phyloP scores from a whole-genome alignment of 1,139 yeast genomes.

The Suhomyces taliae region DNA sequence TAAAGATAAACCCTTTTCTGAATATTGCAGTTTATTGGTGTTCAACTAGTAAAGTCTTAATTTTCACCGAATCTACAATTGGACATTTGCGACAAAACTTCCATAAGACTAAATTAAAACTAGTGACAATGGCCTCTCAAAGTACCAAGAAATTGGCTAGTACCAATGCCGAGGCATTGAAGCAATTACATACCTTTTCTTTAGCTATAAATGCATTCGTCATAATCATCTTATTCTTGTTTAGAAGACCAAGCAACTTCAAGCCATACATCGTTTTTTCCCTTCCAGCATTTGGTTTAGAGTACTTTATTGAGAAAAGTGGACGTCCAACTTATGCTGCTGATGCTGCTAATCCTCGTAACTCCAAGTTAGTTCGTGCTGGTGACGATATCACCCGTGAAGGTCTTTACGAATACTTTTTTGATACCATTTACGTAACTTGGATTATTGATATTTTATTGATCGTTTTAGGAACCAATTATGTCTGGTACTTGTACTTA shows the following conservation, averaged over 20 bases:
- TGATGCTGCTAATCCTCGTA: slow-evolving; percentile 33
- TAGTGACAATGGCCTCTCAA: slow-evolving; percentile 40
- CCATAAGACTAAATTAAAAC: not conserved
- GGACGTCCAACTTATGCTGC: slow-evolving; percentile 63
- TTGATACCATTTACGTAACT: slow-evolving; percentile 73
- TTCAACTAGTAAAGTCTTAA: too few species aligned
- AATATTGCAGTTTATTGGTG: too few species aligned
- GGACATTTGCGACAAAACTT: too few species aligned
- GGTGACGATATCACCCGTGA: slow-evolving; percentile 67
- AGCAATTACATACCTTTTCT: slow-evolving; percentile 54
- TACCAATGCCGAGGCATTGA: slow-evolving; percentile 53
- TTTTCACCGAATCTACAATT: too few species aligned
- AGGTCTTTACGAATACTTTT: slow-evolving; percentile 76
- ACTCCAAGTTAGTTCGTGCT: slow-evolving; percentile 40
- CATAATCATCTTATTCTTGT: slow-evolving; percentile 37
- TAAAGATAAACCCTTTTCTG: too few species aligned
- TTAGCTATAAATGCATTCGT: slow-evolving; percentile 43
- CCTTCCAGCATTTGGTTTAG: slow-evolving; percentile 55
- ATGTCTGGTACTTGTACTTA: slow-evolving; percentile 59
- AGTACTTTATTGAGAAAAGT: slow-evolving; percentile 58
- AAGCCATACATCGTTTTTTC: slow-evolving; percentile 57
- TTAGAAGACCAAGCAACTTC: slow-evolving; percentile 55
- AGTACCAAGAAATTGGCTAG: slow-evolving; percentile 69
- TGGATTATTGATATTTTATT: slow-evolving; percentile 59
- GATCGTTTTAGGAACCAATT: slow-evolving; percentile 54